phyloP scores from a whole-genome alignment of 139 green algal species.

The Zygnema circumcarinatum region DNA sequence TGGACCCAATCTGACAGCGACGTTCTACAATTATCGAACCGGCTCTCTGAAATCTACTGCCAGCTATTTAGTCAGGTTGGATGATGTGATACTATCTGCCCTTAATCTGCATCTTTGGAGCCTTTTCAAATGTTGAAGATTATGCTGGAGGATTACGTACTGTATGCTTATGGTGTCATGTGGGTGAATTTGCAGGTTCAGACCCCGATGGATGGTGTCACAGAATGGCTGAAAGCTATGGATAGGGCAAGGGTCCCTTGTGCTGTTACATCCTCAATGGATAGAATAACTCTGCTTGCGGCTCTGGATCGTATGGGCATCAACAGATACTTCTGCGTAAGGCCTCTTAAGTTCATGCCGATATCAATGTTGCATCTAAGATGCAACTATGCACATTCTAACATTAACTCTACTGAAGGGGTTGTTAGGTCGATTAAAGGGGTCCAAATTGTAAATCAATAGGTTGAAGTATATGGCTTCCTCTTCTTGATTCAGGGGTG shows the following conservation, averaged over 20 bases:
- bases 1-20: slow-evolving; percentile 25
- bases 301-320: slow-evolving; percentile 56
- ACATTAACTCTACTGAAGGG: too few species aligned
- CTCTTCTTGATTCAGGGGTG: too few species aligned
- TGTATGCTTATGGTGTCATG: too few species aligned
- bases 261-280: slow-evolving; percentile 42
- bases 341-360: too few species aligned
- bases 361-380: too few species aligned
- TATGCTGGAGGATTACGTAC: background rate
- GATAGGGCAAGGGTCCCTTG: slow-evolving; percentile 52
- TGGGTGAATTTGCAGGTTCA: too few species aligned
- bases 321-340: slow-evolving; percentile 47
- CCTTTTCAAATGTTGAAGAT: background rate
- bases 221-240: slow-evolving; percentile 60
- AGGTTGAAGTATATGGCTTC: too few species aligned
- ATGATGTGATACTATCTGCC: background rate
- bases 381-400: too few species aligned
- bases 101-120: background rate
- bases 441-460: too few species aligned
- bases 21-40: slow-evolving; percentile 10
- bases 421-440: too few species aligned
- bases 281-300: slow-evolving; percentile 35
- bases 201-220: slow-evolving; percentile 39
- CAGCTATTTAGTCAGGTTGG: slow-evolving; percentile 13
- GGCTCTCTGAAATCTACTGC: slow-evolving; percentile 41